These are phyloP conservation scores for Pseudogymnoascus sp. DNA, from an alignment of 2,329 filamentous ascomycete genomes.

Conservation along the genomic window DNA sequence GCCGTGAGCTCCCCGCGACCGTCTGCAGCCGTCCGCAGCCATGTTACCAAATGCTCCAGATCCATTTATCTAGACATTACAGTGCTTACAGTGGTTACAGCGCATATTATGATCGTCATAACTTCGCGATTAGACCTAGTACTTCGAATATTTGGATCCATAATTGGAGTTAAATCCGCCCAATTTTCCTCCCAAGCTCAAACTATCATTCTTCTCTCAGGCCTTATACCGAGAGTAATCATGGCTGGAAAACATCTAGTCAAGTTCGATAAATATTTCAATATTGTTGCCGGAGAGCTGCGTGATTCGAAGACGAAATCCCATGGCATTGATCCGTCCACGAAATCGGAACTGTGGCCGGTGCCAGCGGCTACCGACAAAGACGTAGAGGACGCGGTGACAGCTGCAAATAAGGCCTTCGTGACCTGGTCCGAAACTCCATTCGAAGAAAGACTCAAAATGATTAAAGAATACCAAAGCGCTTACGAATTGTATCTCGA, in stretches of 20 bases:
- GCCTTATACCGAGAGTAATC: neutral
- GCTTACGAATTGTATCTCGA: slow-evolving; percentile 25
- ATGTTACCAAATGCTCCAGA: neutral
- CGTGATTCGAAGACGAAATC: neutral
- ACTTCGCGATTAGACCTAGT: neutral
- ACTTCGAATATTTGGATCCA: neutral
- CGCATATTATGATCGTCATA: neutral
- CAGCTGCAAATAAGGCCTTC: slow-evolving; percentile 38
- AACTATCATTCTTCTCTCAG: neutral
- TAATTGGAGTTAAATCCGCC: neutral
- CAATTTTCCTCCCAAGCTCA: neutral
- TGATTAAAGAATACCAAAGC: slow-evolving; percentile 27
- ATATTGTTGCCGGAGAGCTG: slow-evolving; percentile 10
- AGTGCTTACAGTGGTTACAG: neutral
- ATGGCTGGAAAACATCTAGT: neutral
- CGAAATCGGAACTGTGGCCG: slow-evolving; percentile 15
- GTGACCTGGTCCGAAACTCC: slow-evolving; percentile 37
- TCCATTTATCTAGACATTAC: neutral
- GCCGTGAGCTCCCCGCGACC: neutral
- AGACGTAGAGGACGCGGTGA: slow-evolving; percentile 39
- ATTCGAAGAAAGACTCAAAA: slow-evolving; percentile 33
- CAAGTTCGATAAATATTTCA: neutral
- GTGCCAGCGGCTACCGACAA: slow-evolving; percentile 35
- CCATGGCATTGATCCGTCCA: slow-evolving; percentile 20
- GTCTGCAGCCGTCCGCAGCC: neutral